Evolutionary conservation across 106 monocot species (phyloP).

Genomic region (Platanthera zijinensis): DNA sequence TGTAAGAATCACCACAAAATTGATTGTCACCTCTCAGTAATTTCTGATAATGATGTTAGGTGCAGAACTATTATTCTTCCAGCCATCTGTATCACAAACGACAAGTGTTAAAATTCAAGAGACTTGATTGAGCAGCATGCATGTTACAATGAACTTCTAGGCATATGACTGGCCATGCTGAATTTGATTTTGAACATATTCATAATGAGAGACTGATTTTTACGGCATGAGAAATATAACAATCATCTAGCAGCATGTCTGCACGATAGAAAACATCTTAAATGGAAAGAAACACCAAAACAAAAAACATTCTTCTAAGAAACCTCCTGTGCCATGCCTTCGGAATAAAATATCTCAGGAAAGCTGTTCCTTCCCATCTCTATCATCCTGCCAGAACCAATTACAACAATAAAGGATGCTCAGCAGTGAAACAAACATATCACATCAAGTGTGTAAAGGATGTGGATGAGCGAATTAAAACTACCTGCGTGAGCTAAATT

Average conservation of each 20-base stretch:
- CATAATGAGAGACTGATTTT: background rate
- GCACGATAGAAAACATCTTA: background rate
- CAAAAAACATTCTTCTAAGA: background rate
- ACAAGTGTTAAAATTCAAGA: background rate
- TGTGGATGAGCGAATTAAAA: background rate
- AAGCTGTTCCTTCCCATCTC: slow-evolving; percentile 89
- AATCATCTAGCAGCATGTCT: background rate
- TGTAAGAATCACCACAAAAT: background rate
- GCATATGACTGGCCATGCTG: background rate
- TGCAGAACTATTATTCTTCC: slow-evolving; percentile 76
- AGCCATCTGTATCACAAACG: slow-evolving; percentile 67
- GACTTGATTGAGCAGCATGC: slow-evolving; percentile 1
- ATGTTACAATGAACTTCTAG: background rate
- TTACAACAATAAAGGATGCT: background rate
- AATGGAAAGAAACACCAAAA: background rate
- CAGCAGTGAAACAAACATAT: background rate
- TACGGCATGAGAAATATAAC: background rate
- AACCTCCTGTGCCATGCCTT: slow-evolving; percentile 80
- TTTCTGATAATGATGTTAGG: slow-evolving; percentile 64
- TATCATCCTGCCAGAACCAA: slow-evolving; percentile 53
- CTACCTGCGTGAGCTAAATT: slow-evolving; percentile 87
- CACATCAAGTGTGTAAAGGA: background rate
- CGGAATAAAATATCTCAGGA: slow-evolving; percentile 65
- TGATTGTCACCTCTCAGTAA: slow-evolving; percentile 59
- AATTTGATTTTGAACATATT: slow-evolving; percentile 1